phyloP scores from a whole-genome alignment of 495 filamentous ascomycete species.

The Aspergillus avenaceus region DNA sequence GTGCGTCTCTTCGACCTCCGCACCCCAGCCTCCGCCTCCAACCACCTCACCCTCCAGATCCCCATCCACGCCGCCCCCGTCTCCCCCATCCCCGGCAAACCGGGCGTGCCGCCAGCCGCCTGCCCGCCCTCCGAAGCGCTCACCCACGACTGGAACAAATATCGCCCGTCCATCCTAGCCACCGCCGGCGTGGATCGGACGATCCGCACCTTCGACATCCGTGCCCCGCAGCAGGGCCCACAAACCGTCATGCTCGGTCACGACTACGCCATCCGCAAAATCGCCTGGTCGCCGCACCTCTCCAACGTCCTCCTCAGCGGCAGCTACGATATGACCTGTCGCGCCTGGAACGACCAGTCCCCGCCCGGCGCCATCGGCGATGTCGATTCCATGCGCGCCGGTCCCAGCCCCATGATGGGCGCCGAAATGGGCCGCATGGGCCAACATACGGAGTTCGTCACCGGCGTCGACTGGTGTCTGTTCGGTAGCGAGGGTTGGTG shows the following conservation, averaged over 20 bases:
- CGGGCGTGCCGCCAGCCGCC: slow-evolving; percentile 28
- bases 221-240: slow-evolving; percentile 67
- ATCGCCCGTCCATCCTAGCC: slow-evolving; percentile 75
- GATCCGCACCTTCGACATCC: slow-evolving; percentile 85
- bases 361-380: slow-evolving; percentile 51
- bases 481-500: slow-evolving; percentile 96
- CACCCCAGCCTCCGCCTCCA: slow-evolving; percentile 72
- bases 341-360: slow-evolving; percentile 77
- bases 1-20: slow-evolving; percentile 87
- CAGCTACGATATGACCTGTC: slow-evolving; percentile 96
- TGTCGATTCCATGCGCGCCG: slow-evolving; percentile 36
- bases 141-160: slow-evolving; percentile 99
- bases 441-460: slow-evolving; percentile 90
- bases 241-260: slow-evolving; percentile 71
- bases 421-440: slow-evolving; percentile 83
- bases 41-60: slow-evolving; percentile 73
- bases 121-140: slow-evolving; percentile 69
- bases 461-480: slow-evolving; percentile 96
- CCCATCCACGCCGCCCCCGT: slow-evolving; percentile 66
- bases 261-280: slow-evolving; percentile 79
- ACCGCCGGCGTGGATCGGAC: slow-evolving; percentile 84
- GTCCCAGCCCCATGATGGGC: slow-evolving; percentile 45
- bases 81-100: slow-evolving; percentile 31
- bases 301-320: slow-evolving; percentile 78
- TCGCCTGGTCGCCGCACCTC: slow-evolving; percentile 91